Conservation (phyloP, 2,329 filamentous ascomycete genomes). For the Neopestalotiopsis clavispora region DNA sequence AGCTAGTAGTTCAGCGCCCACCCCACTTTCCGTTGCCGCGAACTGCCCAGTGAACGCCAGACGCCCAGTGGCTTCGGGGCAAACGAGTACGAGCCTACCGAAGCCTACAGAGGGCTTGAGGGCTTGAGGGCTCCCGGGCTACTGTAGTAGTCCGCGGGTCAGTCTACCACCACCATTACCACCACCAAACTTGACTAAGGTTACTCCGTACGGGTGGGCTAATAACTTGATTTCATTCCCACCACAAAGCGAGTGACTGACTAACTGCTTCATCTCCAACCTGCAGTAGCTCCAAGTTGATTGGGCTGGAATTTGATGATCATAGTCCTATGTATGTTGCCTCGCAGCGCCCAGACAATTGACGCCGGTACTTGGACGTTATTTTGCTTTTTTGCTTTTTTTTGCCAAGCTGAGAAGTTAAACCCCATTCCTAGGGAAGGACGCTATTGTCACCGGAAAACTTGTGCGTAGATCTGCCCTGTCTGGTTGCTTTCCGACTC, state of each 20-base stretch:
- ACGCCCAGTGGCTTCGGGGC: background rate
- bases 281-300: background rate
- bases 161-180: no score
- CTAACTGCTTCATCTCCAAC: background rate
- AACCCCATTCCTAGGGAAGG: no score
- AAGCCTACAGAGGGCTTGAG: no score
- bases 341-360: background rate
- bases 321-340: background rate
- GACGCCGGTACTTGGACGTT: background rate
- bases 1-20: background rate
- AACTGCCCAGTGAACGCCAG: background rate
- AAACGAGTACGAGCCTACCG: background rate
- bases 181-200: no score
- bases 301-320: background rate
- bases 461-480: no score
- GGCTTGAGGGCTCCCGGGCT: no score
- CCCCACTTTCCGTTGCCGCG: slow-evolving; percentile 1
- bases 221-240: background rate
- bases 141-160: no score
- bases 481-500: no score
- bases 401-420: no score
- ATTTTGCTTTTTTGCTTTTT: no score
- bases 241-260: no score
- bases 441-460: no score
- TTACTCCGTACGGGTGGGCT: background rate